Conservation (phyloP, 306 rosid genomes). For the Arachis hypogaea region DNA sequence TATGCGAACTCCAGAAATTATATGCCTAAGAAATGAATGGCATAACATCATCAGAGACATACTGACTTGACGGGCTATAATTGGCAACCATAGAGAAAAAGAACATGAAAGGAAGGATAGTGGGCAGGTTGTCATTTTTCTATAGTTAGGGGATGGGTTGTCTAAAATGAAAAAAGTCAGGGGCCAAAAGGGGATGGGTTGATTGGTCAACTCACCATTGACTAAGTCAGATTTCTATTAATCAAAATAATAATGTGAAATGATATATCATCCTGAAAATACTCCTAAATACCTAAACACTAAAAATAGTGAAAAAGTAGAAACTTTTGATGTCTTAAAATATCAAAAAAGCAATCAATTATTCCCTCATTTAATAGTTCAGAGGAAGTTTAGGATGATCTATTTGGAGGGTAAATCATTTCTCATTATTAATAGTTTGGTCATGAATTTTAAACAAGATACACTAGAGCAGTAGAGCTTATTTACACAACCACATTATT, state of each 20-base stretch:
- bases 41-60: slow-evolving; percentile 10
- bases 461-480: background rate
- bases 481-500: no score
- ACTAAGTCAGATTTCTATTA: background rate
- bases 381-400: no score
- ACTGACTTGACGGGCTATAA: background rate
- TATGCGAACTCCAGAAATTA: slow-evolving; percentile 29
- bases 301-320: no score
- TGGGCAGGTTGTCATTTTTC: no score
- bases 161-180: background rate
- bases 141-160: no score
- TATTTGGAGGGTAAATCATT: no score
- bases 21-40: slow-evolving; percentile 43
- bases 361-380: no score
- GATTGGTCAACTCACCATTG: background rate
- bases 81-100: background rate
- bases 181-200: background rate
- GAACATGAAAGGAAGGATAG: background rate
- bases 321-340: no score
- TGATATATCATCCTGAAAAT: no score
- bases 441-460: background rate
- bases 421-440: background rate
- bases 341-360: no score
- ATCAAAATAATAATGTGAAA: background rate
- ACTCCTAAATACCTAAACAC: no score